Conservation (phyloP, 495 filamentous ascomycete genomes). For the Platismatia glauca region DNA sequence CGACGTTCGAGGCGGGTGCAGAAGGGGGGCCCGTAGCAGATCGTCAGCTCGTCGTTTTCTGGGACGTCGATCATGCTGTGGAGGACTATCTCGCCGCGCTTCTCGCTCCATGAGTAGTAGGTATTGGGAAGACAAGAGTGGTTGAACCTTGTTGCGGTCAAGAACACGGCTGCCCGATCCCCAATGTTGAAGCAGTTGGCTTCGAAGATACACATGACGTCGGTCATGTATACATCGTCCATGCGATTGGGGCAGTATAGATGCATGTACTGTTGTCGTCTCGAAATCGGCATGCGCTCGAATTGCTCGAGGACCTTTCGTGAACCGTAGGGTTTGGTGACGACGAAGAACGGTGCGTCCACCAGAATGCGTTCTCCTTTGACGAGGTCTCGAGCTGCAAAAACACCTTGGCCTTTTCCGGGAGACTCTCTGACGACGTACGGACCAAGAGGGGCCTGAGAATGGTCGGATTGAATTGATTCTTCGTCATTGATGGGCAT, state of each 20-base stretch:
- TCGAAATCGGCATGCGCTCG: not conserved
- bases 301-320: not conserved
- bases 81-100: not conserved
- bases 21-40: not conserved
- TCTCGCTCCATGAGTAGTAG: not conserved
- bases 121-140: not conserved
- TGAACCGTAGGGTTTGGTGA: not conserved
- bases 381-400: not conserved
- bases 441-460: not conserved
- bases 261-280: not conserved
- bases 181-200: conserved; percentile 2
- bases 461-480: not conserved
- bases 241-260: not conserved
- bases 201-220: not conserved
- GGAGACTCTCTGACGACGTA: not conserved
- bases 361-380: not conserved
- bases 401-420: not conserved
- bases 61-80: not conserved
- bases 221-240: not conserved
- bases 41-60: not conserved
- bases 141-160: not conserved
- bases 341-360: not conserved
- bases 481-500: not conserved
- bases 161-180: not conserved
- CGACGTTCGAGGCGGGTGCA: not conserved